Evolutionary conservation across 2,329 filamentous ascomycete genomes (phyloP), one percentile per base, ranked within the genome.

Genomic region (Hypomyces rosellus): DNA sequence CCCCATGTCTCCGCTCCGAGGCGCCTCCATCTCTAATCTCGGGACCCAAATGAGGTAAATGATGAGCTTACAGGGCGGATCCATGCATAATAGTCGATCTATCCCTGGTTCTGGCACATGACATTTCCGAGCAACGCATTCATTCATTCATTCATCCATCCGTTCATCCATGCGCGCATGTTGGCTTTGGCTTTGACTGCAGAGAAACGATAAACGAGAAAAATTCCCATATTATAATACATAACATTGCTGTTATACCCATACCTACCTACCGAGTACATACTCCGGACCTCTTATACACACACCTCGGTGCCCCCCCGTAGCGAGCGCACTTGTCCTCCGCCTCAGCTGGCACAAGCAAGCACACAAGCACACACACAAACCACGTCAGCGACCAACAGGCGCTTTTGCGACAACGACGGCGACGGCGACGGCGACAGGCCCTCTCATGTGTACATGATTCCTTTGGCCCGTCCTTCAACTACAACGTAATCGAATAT

Each of bases 1-100:
- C 36, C 36, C 14, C 25, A 30, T 30, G 47, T 44, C 37, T 45
- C 45, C 44, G 44, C 49, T 51, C 49, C 16, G 37, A 38, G 34
- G n/a, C 46, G 34, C 25, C 22, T 43, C 49, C 25, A 44, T 30
- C 40, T 51, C 41, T 45, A 48, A 48, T 51, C 45, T 48, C 40
- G 45, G 45, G 40, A 39, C 33, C 14, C 45, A 34, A 51, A 51
- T 30, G 25, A 30, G 25, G 25, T 30, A 30, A 30, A 30, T 30
- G 25, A 51, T 51, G 49, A 51, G 49, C 49, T 51, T 33, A 50
- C 43, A 45, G 49, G 49, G 44, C 44, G 33, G 44, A 51, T 51
- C 45, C 49, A 51, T 51, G 49, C 49, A 48, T 34, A 38, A 16
- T 38, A 16, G 45, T 34, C 15, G 33, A 45, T 48, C 43, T 38